Conservation (phyloP, 257 asterid genomes). For the Salvia miltiorrhiza region DNA sequence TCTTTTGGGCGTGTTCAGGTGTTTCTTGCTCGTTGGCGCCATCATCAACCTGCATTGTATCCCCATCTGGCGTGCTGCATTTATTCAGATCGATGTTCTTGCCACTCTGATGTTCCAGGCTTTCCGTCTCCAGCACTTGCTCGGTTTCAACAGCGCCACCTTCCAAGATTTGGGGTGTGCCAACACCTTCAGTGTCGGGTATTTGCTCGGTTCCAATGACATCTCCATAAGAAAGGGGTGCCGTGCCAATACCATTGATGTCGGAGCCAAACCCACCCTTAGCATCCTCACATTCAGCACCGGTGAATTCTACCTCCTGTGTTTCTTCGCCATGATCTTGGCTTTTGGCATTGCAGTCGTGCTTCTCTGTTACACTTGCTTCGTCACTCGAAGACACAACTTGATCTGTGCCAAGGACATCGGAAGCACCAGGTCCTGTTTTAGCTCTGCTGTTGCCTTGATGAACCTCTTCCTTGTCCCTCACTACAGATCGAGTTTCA, state of each 20-base stretch:
- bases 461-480: constrained; percentile 36
- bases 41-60: constrained; percentile 51
- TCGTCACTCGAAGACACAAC: constrained; percentile 59
- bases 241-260: constrained; percentile 51
- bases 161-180: constrained; percentile 31
- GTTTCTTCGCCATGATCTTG: constrained; percentile 61
- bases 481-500: constrained; percentile 17
- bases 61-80: constrained; percentile 30
- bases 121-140: constrained; percentile 59
- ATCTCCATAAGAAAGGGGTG: constrained; percentile 42
- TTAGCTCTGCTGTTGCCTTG: constrained; percentile 33
- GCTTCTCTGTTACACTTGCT: constrained; percentile 74
- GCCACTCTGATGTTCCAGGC: constrained; percentile 36
- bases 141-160: constrained; percentile 46
- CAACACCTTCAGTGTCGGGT: constrained; percentile 51
- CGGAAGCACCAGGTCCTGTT: constrained; percentile 32
- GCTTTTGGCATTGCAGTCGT: constrained; percentile 60
- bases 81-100: constrained; percentile 43
- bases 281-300: constrained; percentile 34
- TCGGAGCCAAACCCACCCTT: constrained; percentile 85
- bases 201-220: constrained; percentile 53
- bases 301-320: constrained; percentile 69
- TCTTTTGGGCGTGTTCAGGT: constrained; percentile 24
- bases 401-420: constrained; percentile 31
- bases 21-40: constrained; percentile 32